phyloP scores from a whole-genome alignment of 352 stramenopile species.

The Phytophthora uliginosa region DNA sequence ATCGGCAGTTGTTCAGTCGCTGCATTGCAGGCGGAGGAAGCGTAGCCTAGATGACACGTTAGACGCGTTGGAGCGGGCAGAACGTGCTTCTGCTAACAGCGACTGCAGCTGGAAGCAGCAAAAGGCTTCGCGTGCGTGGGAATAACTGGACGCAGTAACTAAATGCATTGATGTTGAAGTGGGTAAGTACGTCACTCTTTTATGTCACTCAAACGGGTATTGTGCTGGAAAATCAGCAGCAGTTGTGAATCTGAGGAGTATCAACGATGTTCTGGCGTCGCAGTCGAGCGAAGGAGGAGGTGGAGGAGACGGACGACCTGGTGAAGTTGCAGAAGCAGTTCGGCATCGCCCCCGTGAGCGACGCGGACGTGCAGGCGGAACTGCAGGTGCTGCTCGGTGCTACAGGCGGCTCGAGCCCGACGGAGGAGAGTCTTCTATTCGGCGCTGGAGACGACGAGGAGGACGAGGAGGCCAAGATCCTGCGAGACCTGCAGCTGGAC shows the following conservation, averaged over 20 bases:
- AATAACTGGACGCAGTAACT: constrained; percentile 16
- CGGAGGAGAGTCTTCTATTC: constrained; percentile 59
- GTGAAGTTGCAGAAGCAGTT: constrained; percentile 79
- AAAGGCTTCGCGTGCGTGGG: constrained; percentile 24
- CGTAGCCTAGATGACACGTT: constrained; percentile 47
- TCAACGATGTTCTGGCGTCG: constrained; percentile 73
- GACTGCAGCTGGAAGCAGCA: constrained; percentile 8
- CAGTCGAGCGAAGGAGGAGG: constrained; percentile 39
- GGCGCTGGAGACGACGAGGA: constrained; percentile 32
- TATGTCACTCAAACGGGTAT: constrained; percentile 19
- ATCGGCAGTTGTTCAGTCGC: constrained; percentile 4
- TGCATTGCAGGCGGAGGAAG: constrained; percentile 12
- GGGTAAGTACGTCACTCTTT: constrained; percentile 11
- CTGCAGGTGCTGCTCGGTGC: constrained; percentile 64
- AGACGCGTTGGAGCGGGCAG: constrained; percentile 53
- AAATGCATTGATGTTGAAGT: constrained; percentile 13
- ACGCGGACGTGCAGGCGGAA: constrained; percentile 78
- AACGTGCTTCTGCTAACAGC: constrained; percentile 23
- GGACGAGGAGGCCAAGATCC: constrained; percentile 73
- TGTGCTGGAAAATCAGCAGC: constrained; percentile 1
- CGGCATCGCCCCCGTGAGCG: constrained; percentile 74
- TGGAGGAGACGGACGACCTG: constrained; percentile 53
- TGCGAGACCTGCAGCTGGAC: constrained; percentile 60
- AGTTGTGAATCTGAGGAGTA: constrained; percentile 9
- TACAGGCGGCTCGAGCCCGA: constrained; percentile 44